A percentile compares a stretch with the other conserved stretches of the same genome.
Evolutionary conservation across 371 early-diverging fungal species (phyloP).

Genomic region (Mortierella sp.): DNA sequence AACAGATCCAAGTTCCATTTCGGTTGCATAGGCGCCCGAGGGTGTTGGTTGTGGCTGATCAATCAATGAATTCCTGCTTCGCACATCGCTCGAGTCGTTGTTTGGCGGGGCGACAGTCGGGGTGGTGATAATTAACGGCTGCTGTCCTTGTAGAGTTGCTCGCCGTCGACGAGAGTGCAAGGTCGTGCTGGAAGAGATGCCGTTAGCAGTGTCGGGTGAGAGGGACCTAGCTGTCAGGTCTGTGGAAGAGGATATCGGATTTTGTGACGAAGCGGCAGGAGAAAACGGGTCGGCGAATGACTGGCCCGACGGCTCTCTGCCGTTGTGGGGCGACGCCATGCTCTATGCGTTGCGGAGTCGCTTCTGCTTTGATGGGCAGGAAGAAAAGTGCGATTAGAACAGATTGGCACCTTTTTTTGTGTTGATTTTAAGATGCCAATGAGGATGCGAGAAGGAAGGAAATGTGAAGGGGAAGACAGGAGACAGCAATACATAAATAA

Average conservation of each 20-base stretch:
- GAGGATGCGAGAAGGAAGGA: no score
- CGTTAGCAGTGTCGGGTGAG: constrained; percentile 1
- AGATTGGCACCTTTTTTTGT: no score
- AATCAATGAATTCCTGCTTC: constrained; percentile 26
- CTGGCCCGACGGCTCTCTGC: constrained; percentile 9
- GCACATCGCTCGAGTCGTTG: not conserved
- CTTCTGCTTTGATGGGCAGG: not conserved
- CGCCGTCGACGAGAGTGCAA: constrained; percentile 49
- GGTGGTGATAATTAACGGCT: constrained; percentile 33
- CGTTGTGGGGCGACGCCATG: constrained; percentile 32
- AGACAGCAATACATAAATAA: no score
- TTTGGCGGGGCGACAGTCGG: not conserved
- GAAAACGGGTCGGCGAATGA: constrained; percentile 9
- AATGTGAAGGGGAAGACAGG: no score
- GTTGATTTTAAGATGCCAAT: no score
- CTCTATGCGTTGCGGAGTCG: not conserved
- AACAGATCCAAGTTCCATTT: constrained; percentile 43
- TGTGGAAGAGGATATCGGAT: constrained; percentile 3
- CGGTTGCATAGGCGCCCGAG: constrained; percentile 1
- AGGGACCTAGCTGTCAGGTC: constrained; percentile 4
- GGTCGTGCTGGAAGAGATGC: constrained; percentile 15
- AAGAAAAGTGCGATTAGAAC: no score
- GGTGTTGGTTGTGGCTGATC: constrained; percentile 41
- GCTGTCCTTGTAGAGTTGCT: constrained; percentile 47
- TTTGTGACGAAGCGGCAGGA: not conserved